Base-by-base conservation (phyloP, 1,284 basidiomycete species). In the Sporisorium iseilematis-ciliati region DNA sequence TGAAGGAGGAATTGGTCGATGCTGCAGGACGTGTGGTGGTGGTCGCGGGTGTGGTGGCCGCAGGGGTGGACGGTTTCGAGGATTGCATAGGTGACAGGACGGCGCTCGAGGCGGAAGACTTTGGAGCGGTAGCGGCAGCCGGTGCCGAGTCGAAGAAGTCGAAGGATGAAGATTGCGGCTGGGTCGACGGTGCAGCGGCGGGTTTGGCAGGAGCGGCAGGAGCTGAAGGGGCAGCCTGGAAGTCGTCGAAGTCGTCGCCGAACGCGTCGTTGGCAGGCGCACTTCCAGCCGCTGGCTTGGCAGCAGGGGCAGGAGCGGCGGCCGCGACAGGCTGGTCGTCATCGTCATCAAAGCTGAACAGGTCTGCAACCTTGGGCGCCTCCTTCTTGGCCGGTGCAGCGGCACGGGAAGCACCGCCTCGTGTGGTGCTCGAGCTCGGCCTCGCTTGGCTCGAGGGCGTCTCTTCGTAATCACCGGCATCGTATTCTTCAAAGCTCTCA, bases 391-490 rank as follows among this genome's bases (percentile, higher is more conserved):
- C 46, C 14, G 75, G 60, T 29, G 72, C 64, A 18, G 56, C 18
- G 40, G 58, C 21, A 14, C 71, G 65, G 18, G 61, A 54, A 11
- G 57, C 50, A 16, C 49, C 65, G 14, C 61, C 67, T 25, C 64
- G 61, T 3, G 66, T 50, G 18, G 65, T 57, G 49, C 68, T 60
- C 33, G 65, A 58, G 59, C 57, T 65, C 12, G 57, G 58, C 43
- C 57, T 53, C 21, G 65, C 48, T 16, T 55, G 50, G 25, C 42
- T 31, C n/a, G 61, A 46, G 18, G 75, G 56, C 41, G 84, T 84
- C 42, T 90, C 89, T 75, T 98, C 97, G 83, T 95, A 93, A 61
- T 97, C 97, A 1, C 97, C 96, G 4, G 96, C 97, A 79, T 97
- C 93, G 85, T 99, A 99, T 85, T 97, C 96, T 79, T 98, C 95